Conservation (phyloP, 345 rosid genomes). For the Rhizophora mangle region DNA sequence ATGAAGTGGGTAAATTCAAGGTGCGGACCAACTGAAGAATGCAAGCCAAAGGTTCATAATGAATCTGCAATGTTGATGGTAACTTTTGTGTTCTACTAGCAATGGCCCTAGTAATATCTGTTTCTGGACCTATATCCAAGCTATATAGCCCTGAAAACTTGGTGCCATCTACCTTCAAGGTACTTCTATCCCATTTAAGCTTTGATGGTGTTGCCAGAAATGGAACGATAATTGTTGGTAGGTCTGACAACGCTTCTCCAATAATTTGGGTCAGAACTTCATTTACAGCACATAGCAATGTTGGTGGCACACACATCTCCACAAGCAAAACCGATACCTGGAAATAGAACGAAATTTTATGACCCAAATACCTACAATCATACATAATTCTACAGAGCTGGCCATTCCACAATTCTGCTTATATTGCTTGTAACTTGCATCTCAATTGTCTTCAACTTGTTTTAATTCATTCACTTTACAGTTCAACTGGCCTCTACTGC, state of each 20-base stretch:
- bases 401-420: too few relatives aligned
- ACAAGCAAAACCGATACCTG: conserved; percentile 65
- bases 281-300: conserved; percentile 53
- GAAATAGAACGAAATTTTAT: background rate
- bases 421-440: too few relatives aligned
- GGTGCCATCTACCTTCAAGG: conserved; percentile 27
- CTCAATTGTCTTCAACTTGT: too few relatives aligned
- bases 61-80: conserved; percentile 54
- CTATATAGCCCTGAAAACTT: conserved; percentile 37
- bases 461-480: too few relatives aligned
- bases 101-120: conserved; percentile 40
- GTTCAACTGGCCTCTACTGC: background rate
- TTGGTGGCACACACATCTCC: conserved; percentile 54
- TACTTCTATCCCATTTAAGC: conserved; percentile 56
- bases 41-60: conserved; percentile 73
- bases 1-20: conserved; percentile 51
- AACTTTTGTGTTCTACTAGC: conserved; percentile 48
- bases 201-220: conserved; percentile 48
- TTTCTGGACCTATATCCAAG: conserved; percentile 62
- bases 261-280: conserved; percentile 49
- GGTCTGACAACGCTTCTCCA: conserved; percentile 25
- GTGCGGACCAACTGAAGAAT: conserved; percentile 64
- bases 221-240: conserved; percentile 51
- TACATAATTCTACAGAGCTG: background rate
- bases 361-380: background rate